Evolutionary conservation across 2,329 filamentous ascomycete species (phyloP), one percentile per base, ranked within the genome.

Genomic region (Cordyceps farinosa): DNA sequence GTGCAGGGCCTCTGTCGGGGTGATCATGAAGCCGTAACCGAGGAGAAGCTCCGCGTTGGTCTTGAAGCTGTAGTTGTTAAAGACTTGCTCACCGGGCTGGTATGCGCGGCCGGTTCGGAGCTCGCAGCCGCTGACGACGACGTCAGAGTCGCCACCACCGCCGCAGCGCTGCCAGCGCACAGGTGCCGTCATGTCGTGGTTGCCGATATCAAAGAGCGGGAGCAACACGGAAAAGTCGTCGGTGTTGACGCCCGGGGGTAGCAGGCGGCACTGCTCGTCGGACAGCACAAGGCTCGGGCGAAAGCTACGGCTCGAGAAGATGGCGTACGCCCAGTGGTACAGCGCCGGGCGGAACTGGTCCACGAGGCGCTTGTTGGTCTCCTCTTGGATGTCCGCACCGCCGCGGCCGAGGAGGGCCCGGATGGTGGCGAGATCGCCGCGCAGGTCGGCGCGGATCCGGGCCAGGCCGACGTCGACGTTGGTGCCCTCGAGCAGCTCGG

Each of bases 61-160:
- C 74, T 91, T 90, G 70, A 78, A 73, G 36, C 89, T 89, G 70
- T 92, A 92, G 72, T 90, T 91, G 76, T 91, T 90, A 69, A 81
- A 87, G 30, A 87, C 73, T 67, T 87, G 84, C 36, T 84, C 73
- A 0, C 87, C 85, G 0, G 84, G 75, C 5, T 66, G 55, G 67
- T 87, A 82, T 1, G 68, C 65, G 62, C 78, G 75, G 22, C 70
- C 71, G 9, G 79, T 78, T 17, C 73, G 70, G 10, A 87, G 76
- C 9, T 71, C 74, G 64, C 82, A 86, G 27, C 67, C 53, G 15
- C 67, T 13, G 57, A 7, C 32, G 45, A 36, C 22, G 22, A 22
- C 22, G 22, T 22, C 22, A 22, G 22, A 22, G 22, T 22, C 22
- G 22, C 22, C 22, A 22, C 22, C 22, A 1, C 22, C 22, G 22